phyloP scores from a whole-genome alignment of 2,329 filamentous ascomycete genomes.

The Pezicula neosporulosa region DNA sequence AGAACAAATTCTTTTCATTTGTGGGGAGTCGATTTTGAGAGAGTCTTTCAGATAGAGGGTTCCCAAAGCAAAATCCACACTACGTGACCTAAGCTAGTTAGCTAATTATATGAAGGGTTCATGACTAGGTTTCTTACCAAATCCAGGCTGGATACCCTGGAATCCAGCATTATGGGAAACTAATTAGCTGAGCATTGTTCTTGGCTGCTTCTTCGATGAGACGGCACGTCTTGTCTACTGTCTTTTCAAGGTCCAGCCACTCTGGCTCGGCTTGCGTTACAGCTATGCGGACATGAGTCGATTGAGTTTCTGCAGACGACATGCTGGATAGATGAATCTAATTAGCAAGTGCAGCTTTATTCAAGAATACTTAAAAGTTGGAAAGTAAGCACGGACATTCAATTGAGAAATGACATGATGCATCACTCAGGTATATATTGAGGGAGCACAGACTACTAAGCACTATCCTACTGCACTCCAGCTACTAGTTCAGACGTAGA shows the following conservation, averaged over 20 bases:
- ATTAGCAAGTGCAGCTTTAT: too few species aligned
- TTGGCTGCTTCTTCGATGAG: constrained; percentile 53
- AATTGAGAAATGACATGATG: too few species aligned
- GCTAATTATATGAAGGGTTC: constrained; percentile 16
- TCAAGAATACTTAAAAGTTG: too few species aligned
- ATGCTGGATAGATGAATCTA: too few species aligned
- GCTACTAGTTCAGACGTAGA: too few species aligned
- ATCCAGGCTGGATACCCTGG: constrained; percentile 49
- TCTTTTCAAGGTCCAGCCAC: constrained; percentile 54
- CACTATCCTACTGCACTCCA: too few species aligned
- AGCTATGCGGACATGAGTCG: constrained; percentile 32
- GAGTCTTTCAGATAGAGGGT: constrained; percentile 37
- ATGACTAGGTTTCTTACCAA: constrained; percentile 7
- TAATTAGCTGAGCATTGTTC: constrained; percentile 50
- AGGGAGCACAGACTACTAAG: too few species aligned
- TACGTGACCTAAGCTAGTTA: constrained; percentile 14
- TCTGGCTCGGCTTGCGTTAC: constrained; percentile 56
- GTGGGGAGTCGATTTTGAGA: constrained; percentile 35
- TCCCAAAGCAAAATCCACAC: constrained; percentile 13
- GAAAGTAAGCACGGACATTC: too few species aligned
- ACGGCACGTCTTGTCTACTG: constrained; percentile 52
- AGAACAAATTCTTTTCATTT: constrained; percentile 41
- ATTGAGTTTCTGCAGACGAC: too few species aligned
- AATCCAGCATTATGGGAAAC: constrained; percentile 52
- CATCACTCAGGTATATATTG: too few species aligned